A percentile compares a stretch with the other conserved stretches of the same genome.
Conservation (phyloP, 768 basidiomycete genomes). For the Suillus variegatus region DNA sequence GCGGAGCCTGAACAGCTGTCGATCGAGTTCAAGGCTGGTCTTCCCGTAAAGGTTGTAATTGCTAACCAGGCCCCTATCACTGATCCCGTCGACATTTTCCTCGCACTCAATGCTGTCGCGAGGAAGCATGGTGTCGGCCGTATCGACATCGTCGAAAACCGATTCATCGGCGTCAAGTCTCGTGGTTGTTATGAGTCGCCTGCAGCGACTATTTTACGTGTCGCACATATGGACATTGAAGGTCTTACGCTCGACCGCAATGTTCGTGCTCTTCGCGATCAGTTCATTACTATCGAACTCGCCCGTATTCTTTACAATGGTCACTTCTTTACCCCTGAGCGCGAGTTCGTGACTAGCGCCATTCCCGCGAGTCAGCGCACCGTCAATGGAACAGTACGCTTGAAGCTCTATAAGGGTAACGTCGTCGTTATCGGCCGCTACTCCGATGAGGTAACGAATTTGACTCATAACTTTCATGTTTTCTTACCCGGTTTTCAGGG, state of each 20-base stretch:
- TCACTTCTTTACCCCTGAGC: slow-evolving; percentile 99
- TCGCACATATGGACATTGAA: slow-evolving; percentile 94
- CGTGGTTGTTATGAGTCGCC: slow-evolving; percentile 99
- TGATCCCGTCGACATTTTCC: slow-evolving; percentile 95
- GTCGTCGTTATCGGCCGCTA: slow-evolving; percentile 90
- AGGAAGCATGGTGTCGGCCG: slow-evolving; percentile 95
- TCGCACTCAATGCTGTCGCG: slow-evolving; percentile 86
- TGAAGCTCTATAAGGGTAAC: slow-evolving; percentile 97
- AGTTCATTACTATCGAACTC: slow-evolving; percentile 90
- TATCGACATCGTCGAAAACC: slow-evolving; percentile 99
- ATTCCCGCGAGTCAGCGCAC: slow-evolving; percentile 95
- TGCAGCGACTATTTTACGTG: slow-evolving; percentile 93
- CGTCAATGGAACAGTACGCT: slow-evolving; percentile 88
- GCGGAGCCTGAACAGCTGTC: slow-evolving; percentile 72
- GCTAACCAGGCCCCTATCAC: slow-evolving; percentile 67
- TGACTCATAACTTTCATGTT: background rate
- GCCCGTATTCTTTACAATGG: slow-evolving; percentile 96
- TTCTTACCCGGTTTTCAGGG: slow-evolving; percentile 47
- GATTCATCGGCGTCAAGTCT: slow-evolving; percentile 98
- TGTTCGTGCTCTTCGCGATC: slow-evolving; percentile 91
- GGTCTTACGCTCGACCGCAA: slow-evolving; percentile 98
- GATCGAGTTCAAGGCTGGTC: slow-evolving; percentile 85
- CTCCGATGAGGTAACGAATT: slow-evolving; percentile 70
- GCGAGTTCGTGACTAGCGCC: slow-evolving; percentile 89
- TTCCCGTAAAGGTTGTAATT: slow-evolving; percentile 85